Evolutionary conservation across 129 eudicot genomes (phyloP), one percentile per base, ranked within the genome.

Genomic region (Ambrosia artemisiifolia): DNA sequence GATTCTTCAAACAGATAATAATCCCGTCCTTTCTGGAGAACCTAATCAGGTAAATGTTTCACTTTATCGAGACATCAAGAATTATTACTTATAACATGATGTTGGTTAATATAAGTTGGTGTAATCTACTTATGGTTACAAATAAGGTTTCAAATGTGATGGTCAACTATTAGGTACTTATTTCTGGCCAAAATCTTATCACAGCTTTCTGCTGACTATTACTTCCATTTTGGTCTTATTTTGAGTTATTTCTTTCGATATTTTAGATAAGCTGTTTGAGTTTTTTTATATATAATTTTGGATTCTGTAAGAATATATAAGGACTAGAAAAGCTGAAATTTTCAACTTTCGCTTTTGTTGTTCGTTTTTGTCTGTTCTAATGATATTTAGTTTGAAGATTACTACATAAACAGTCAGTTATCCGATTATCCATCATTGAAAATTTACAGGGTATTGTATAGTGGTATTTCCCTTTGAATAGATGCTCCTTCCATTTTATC

Each of bases 1-100:
- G 77, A 77, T 92, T 83, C 82, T 88, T 24, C 84, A 81, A 70
- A 80, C 87, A 43, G 88, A 84, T 57, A 85, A 70, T 53, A 85
- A 40, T 38, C 86, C 96, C 16, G 9, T 75, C 47, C 78, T 88
- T 74, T 80, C 90, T 61, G 83, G 64, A 70, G 96, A 86, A 67
- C 66, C 51, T 51, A 67, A 77, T 78, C 86, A 55, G 93, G 96
- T 92, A 81, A 47, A 2, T 28, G 19, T 33, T 60, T 59, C 38
- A 59, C 18, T 59, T 60, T 60, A 30, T 60, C 13, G 19, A 32
- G 42, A 32, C 6, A 30, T 4, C 20, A 60, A 60, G 11, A 32
- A 60, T 13, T 5, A 17, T 51, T 51, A 17, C 30, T 18, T 51
- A 28, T 51, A 51, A 7, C 59, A 18, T 6, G 12, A 17, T 51